phyloP scores from a whole-genome alignment of 495 filamentous ascomycete genomes.

The Letharia columbiana region DNA sequence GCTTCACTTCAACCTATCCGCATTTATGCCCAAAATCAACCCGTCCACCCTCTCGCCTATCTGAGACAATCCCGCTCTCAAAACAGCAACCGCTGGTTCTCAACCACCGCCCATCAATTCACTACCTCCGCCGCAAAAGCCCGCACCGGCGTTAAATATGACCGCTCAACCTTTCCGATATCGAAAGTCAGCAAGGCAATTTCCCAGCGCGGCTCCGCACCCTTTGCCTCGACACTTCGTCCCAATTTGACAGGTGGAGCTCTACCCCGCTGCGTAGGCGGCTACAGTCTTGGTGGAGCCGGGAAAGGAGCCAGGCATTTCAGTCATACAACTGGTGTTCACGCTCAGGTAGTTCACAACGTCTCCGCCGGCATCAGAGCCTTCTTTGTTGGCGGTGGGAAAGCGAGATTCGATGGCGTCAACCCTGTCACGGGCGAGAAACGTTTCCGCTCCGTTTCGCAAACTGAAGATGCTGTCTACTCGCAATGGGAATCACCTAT shows the following conservation, averaged over 20 bases:
- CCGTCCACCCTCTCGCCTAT: slow-evolving; percentile 45
- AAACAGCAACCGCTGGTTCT: slow-evolving; percentile 58
- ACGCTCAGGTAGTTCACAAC: slow-evolving; percentile 87
- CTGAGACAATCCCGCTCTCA: slow-evolving; percentile 70
- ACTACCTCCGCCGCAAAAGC: slow-evolving; percentile 39
- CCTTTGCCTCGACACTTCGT: slow-evolving; percentile 83
- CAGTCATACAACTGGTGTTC: slow-evolving; percentile 74
- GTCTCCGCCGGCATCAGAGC: slow-evolving; percentile 84
- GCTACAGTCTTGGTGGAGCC: slow-evolving; percentile 67
- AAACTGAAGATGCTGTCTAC: slow-evolving; percentile 49
- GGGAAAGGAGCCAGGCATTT: slow-evolving; percentile 71
- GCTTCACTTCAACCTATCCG: slow-evolving; percentile 42
- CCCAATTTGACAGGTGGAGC: slow-evolving; percentile 89
- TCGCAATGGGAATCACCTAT: slow-evolving; percentile 11
- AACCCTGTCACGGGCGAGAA: slow-evolving; percentile 60
- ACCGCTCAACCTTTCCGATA: slow-evolving; percentile 55
- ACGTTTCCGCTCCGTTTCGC: slow-evolving; percentile 61
- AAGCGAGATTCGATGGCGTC: slow-evolving; percentile 71
- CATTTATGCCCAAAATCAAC: slow-evolving; percentile 44
- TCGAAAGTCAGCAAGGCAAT: slow-evolving; percentile 61
- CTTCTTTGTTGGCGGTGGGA: slow-evolving; percentile 80
- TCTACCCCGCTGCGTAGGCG: slow-evolving; percentile 74
- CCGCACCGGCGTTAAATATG: slow-evolving; percentile 43
- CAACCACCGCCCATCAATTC: slow-evolving; percentile 58
- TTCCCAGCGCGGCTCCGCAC: slow-evolving; percentile 58